phyloP scores from a whole-genome alignment of 2,329 filamentous ascomycete genomes.

The Microsporum canis region DNA sequence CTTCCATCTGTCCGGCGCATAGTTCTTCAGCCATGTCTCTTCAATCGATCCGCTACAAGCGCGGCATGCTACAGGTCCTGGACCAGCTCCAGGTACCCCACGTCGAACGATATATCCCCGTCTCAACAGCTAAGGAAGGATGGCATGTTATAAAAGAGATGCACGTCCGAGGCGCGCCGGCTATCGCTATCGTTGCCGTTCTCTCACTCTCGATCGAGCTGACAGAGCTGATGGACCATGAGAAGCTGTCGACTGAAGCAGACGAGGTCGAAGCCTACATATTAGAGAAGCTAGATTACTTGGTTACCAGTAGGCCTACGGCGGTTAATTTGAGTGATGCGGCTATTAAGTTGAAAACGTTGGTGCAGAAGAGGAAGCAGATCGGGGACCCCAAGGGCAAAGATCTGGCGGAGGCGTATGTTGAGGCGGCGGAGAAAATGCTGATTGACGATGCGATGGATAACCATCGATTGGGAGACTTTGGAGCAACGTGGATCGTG shows the following conservation, averaged over 20 bases:
- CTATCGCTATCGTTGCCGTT: conserved; percentile 95
- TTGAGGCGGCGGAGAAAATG: conserved; percentile 73
- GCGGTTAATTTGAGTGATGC: conserved; percentile 92
- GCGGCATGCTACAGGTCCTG: conserved; percentile 47
- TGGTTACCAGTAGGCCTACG: conserved; percentile 81
- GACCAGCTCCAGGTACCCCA: conserved; percentile 54
- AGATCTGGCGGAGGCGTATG: conserved; percentile 57
- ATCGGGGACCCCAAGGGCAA: conserved; percentile 26
- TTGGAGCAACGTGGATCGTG: conserved; percentile 74
- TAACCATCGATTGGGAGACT: conserved; percentile 72
- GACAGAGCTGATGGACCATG: conserved; percentile 31
- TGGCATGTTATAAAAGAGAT: conserved; percentile 58
- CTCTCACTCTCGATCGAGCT: conserved; percentile 81
- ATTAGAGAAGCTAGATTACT: conserved; percentile 65
- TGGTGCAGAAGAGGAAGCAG: conserved; percentile 41
- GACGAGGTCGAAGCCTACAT: conserved; percentile 60
- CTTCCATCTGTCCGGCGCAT: too few species aligned
- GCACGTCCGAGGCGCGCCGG: conserved; percentile 65
- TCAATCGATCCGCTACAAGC: conserved; percentile 50
- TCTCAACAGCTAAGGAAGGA: conserved; percentile 46
- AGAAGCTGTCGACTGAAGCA: conserved; percentile 39
- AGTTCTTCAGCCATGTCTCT: conserved; percentile 23
- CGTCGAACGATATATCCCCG: conserved; percentile 44
- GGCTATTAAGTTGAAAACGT: conserved; percentile 62
- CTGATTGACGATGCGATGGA: conserved; percentile 75